phyloP scores from a whole-genome alignment of 768 basidiomycete genomes.

The Trametes elegans region DNA sequence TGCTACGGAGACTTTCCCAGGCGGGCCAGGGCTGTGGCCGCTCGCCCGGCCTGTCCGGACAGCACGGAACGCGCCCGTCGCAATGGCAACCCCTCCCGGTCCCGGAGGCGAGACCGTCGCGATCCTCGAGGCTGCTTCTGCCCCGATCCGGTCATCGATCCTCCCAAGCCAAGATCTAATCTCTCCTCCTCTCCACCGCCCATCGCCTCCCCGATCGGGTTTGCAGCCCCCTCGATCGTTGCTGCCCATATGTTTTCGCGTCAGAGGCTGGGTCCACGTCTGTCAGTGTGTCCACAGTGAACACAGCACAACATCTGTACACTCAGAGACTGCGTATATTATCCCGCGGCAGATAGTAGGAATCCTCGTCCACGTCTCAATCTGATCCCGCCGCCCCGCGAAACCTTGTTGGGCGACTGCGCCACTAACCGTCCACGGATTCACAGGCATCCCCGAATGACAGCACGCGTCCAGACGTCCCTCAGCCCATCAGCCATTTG shows the following conservation, averaged over 20 bases:
- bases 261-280: no score
- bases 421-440: neutral
- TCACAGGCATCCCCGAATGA: neutral
- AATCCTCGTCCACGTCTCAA: no score
- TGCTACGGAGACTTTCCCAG: no score
- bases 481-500: neutral
- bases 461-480: neutral
- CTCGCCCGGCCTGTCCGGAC: neutral
- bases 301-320: no score
- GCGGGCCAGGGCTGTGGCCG: neutral
- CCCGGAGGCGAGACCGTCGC: neutral
- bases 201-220: neutral
- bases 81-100: conserved; percentile 2
- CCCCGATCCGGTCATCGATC: conserved; percentile 6
- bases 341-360: no score
- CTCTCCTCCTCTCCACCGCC: neutral
- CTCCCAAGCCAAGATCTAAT: conserved; percentile 7
- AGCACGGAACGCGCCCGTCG: conserved; percentile 6
- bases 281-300: no score
- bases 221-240: neutral
- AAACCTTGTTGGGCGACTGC: neutral
- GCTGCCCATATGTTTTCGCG: no score
- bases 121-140: conserved; percentile 8
- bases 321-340: neutral
- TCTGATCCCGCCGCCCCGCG: no score